Evolutionary conservation across 495 filamentous ascomycete genomes (phyloP), one percentile per base, ranked within the genome.

Genomic region (Penicillium macrosclerotiorum): DNA sequence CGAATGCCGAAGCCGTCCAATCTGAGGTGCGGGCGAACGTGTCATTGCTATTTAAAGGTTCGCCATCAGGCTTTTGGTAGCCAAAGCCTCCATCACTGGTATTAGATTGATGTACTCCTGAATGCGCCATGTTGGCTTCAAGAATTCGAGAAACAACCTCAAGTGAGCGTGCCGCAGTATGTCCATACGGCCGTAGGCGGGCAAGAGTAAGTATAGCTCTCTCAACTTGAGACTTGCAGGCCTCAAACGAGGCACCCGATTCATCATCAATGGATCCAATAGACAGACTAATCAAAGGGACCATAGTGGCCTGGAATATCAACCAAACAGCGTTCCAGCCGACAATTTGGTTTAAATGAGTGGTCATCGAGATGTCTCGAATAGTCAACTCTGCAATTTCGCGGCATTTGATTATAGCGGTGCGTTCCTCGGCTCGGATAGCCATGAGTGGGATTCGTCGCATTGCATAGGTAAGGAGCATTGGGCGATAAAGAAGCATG

Each of bases 311-410:
- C 65, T 89, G 85, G 69, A 86, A 88, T 39, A 84, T 65, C 55
- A 85, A 79, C 85, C 85, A 89, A 8, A 85, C 82, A 4, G 78
- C 84, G 62, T 85, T 84, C 84, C 85, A 88, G n/a, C 83, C 83
- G n/a, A 75, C 71, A 66, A 88, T 82, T 59, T 85, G 80, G 67
- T 87, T 84, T 42, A 76, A 69, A 72, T 29, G 78, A 72, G 31
- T 77, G 47, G 81, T 80, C 32, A 62, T 64, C 12, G 79, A 47
- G 26, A 89, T 85, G 49, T 84, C 80, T 47, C 80, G 74, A 51
- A 89, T 85, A 1, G 76, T 78, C 49, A 79, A 68, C 35, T 75
- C 77, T 3, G 85, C 84, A 11, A 85, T 72, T 42, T 77, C 71
- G 11, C 81, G 77, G 59, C 83, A 86, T 16, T 74, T 80, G 26